Conservation (phyloP, 257 asterid genomes). For the Solanum neorickii region DNA sequence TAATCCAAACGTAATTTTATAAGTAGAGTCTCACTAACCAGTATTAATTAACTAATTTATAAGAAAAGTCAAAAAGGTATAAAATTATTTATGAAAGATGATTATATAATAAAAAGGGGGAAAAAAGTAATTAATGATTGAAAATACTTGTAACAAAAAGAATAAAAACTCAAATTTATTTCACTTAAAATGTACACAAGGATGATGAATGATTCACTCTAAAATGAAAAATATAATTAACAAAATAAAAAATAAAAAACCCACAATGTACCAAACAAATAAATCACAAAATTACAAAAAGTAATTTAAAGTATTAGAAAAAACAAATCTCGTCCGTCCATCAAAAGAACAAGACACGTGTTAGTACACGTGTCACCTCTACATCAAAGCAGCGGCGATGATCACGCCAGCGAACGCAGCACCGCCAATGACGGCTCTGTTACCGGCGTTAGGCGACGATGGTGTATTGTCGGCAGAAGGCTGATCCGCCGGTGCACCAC, state of each 20-base stretch:
- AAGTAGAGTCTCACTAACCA: too few species aligned
- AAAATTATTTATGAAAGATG: too few species aligned
- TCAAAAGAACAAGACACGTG: slow-evolving; percentile 24
- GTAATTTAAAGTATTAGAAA: not conserved
- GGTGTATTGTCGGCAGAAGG: slow-evolving; percentile 20
- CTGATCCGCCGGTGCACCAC: slow-evolving; percentile 5
- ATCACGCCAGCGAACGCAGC: slow-evolving; percentile 44
- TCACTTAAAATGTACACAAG: not conserved
- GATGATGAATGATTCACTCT: not conserved
- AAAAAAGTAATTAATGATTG: not conserved
- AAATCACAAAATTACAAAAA: slow-evolving; percentile 4
- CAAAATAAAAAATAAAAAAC: not conserved
- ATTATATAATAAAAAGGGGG: too few species aligned
- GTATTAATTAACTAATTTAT: too few species aligned
- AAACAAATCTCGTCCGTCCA: slow-evolving; percentile 32
- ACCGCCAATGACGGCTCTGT: slow-evolving; percentile 48
- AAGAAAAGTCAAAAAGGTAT: too few species aligned
- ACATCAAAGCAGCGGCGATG: slow-evolving; percentile 51
- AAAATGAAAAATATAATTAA: not conserved
- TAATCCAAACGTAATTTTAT: too few species aligned
- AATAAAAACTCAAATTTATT: not conserved
- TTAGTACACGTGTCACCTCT: slow-evolving; percentile 1
- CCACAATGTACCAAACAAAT: not conserved
- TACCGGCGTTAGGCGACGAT: slow-evolving; percentile 26
- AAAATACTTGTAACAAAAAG: not conserved